These are phyloP conservation scores for Penicillium samsonianum DNA, from an alignment of 495 filamentous ascomycete genomes.

Conservation along the genomic window DNA sequence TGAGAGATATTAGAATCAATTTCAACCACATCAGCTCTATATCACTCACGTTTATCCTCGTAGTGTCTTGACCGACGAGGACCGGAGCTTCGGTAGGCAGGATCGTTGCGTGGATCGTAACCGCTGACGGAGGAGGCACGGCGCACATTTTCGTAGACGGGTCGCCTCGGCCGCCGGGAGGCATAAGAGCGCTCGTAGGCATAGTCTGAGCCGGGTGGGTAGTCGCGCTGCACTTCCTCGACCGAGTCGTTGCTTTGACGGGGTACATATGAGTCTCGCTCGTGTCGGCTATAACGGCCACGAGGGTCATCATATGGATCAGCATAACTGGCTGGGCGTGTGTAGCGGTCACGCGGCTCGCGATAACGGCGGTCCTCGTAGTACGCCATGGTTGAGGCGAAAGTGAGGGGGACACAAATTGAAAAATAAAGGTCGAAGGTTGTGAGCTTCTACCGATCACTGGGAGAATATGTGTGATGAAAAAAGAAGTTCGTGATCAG, in stretches of 20 bases:
- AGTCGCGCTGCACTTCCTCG: slow-evolving; percentile 69
- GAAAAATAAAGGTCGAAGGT: slow-evolving; percentile 8
- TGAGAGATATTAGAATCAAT: slow-evolving; percentile 15
- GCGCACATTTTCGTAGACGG: slow-evolving; percentile 36
- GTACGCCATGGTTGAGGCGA: slow-evolving; percentile 39
- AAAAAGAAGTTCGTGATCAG: background rate
- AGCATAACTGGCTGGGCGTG: slow-evolving; percentile 34
- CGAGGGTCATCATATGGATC: slow-evolving; percentile 37
- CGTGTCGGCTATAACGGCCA: slow-evolving; percentile 19
- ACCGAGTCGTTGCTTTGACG: slow-evolving; percentile 60
- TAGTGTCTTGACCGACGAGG: slow-evolving; percentile 53
- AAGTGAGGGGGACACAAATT: slow-evolving; percentile 7
- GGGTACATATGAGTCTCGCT: slow-evolving; percentile 54
- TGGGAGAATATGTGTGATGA: slow-evolving; percentile 14
- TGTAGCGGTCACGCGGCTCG: slow-evolving; percentile 34
- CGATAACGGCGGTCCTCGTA: slow-evolving; percentile 41
- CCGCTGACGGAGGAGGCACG: slow-evolving; percentile 49
- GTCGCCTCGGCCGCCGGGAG: slow-evolving; percentile 43
- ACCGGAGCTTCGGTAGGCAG: slow-evolving; percentile 59
- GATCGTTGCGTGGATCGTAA: slow-evolving; percentile 49
- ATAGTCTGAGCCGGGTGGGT: slow-evolving; percentile 53
- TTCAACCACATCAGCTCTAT: background rate
- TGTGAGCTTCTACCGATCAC: slow-evolving; percentile 21
- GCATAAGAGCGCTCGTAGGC: slow-evolving; percentile 54
- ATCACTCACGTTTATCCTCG: slow-evolving; percentile 49